Conservation (phyloP, 306 rosid species). For the Quercus engelmannii region DNA sequence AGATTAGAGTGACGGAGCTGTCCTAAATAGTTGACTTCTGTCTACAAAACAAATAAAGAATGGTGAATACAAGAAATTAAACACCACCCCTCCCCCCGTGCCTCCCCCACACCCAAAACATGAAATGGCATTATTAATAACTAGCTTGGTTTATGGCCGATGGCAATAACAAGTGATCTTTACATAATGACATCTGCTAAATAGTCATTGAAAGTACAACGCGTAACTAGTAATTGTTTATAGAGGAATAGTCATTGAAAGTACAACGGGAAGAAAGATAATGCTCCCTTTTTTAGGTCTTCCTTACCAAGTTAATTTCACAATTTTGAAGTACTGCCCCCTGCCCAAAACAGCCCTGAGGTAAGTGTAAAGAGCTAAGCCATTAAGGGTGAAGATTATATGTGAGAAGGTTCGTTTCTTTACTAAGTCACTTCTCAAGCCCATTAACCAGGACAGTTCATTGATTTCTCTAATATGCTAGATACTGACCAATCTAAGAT, state of each 20-base stretch:
- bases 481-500: neutral
- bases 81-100: neutral
- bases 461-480: neutral
- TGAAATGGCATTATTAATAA: neutral
- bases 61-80: neutral
- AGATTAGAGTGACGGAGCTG: conserved; percentile 90
- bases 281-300: neutral
- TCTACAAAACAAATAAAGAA: conserved; percentile 45
- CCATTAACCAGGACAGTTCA: neutral
- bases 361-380: neutral
- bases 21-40: conserved; percentile 93
- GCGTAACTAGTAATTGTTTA: neutral
- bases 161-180: neutral
- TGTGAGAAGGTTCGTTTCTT: neutral
- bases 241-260: neutral
- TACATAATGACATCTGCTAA: neutral
- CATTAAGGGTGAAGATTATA: neutral
- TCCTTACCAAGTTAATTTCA: neutral
- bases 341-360: neutral
- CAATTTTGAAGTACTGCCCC: neutral
- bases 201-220: neutral
- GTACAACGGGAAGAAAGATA: neutral
- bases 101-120: neutral
- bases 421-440: neutral
- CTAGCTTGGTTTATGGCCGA: neutral